These are phyloP conservation scores for Beta lomatogona DNA, from an alignment of 179 eudicot species.

Conservation along the genomic window DNA sequence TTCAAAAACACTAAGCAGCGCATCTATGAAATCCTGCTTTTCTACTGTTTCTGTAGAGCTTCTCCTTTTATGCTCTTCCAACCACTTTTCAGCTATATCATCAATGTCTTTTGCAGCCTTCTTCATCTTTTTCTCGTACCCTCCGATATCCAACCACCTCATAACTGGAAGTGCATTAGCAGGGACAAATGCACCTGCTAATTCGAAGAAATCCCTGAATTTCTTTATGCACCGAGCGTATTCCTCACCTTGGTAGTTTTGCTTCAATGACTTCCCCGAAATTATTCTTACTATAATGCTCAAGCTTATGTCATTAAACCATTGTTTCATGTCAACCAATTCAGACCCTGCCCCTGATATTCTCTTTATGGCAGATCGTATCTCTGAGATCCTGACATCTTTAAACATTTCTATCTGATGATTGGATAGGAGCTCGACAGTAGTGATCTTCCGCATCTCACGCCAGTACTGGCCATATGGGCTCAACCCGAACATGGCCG, in stretches of 20 bases:
- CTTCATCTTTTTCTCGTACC: conserved; percentile 30
- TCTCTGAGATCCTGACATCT: conserved; percentile 8
- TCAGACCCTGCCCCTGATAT: not conserved
- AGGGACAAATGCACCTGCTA: conserved; percentile 18
- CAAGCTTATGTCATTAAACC: conserved; percentile 22
- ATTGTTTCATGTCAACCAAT: conserved; percentile 20
- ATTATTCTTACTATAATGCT: conserved; percentile 20
- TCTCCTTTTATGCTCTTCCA: conserved; percentile 30
- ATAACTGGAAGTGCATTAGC: conserved; percentile 28
- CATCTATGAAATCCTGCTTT: conserved; percentile 13
- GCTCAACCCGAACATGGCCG: conserved; percentile 1
- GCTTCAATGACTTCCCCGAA: conserved; percentile 18
- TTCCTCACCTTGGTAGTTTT: not conserved
- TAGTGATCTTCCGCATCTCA: conserved; percentile 4
- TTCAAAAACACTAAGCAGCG: not conserved
- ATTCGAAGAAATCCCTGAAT: conserved; percentile 22
- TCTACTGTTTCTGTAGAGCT: not conserved
- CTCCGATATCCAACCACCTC: conserved; percentile 37
- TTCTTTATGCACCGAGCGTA: not conserved
- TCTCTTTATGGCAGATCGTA: conserved; percentile 1
- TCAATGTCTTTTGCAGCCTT: conserved; percentile 20
- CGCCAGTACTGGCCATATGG: conserved; percentile 21
- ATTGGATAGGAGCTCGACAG: not conserved
- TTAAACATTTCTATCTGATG: conserved; percentile 4
- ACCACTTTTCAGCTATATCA: conserved; percentile 16